Conservation (phyloP, 805 yeast genomes). For the Kodamaea nitidulidarum region DNA sequence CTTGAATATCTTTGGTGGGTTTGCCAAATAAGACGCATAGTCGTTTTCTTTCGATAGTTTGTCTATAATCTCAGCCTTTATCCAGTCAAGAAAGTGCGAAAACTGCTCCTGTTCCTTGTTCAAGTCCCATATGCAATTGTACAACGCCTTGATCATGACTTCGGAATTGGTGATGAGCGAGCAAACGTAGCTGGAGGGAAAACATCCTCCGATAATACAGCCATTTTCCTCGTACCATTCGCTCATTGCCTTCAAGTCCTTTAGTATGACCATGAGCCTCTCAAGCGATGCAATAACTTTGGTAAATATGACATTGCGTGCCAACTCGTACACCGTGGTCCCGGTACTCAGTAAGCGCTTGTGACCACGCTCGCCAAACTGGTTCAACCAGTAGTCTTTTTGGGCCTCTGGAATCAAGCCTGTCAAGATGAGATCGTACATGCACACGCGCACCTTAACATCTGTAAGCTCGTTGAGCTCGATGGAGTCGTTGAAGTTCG, state of each 20-base stretch:
- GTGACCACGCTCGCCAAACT: slow-evolving; percentile 63
- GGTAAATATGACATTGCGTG: slow-evolving; percentile 45
- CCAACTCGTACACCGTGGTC: slow-evolving; percentile 45
- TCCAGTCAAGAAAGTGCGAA: slow-evolving; percentile 45
- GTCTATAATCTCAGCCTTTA: slow-evolving; percentile 31
- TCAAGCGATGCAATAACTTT: slow-evolving; percentile 55
- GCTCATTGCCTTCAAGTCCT: slow-evolving; percentile 38
- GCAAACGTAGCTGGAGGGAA: slow-evolving; percentile 7
- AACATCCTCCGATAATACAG: slow-evolving; percentile 8
- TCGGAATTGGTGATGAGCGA: slow-evolving; percentile 15
- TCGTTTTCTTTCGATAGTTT: slow-evolving; percentile 39
- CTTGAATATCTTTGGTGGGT: slow-evolving; percentile 12
- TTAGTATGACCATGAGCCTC: slow-evolving; percentile 45
- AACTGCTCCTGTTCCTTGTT: slow-evolving; percentile 46
- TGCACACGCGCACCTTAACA: slow-evolving; percentile 15
- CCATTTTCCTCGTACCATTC: slow-evolving; percentile 30
- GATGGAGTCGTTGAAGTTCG: slow-evolving; percentile 29
- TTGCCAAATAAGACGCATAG: slow-evolving; percentile 11
- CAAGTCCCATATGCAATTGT: slow-evolving; percentile 37
- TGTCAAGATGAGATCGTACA: slow-evolving; percentile 48
- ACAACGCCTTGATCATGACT: slow-evolving; percentile 27
- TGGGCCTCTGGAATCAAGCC: slow-evolving; percentile 49
- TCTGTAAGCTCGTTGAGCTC: slow-evolving; percentile 11
- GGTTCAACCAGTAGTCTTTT: slow-evolving; percentile 59
- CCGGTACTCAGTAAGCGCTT: slow-evolving; percentile 53